Evolutionary conservation across 1,284 basidiomycete genomes (phyloP).

Genomic region (Ganoderma lucidum): DNA sequence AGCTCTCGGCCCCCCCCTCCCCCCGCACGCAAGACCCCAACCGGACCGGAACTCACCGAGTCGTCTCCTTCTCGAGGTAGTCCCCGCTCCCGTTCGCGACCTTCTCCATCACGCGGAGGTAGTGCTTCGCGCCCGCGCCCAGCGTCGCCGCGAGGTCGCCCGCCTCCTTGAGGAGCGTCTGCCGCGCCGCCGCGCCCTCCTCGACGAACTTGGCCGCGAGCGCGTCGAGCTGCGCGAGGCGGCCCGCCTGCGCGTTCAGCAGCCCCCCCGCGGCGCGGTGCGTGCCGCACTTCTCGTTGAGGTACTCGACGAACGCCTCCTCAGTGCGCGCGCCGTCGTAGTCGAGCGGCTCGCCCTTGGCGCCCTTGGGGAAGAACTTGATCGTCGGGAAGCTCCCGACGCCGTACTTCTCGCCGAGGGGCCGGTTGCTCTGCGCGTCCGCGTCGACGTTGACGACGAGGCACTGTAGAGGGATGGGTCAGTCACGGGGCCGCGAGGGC

Average conservation of each 20-base stretch:
- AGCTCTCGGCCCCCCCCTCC: not conserved
- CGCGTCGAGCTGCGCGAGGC: slow-evolving; percentile 79
- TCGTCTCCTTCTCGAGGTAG: slow-evolving; percentile 89
- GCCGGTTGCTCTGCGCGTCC: slow-evolving; percentile 83
- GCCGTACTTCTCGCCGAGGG: slow-evolving; percentile 78
- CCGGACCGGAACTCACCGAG: too few species aligned
- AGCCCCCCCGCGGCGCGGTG: slow-evolving; percentile 84
- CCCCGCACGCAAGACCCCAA: not conserved
- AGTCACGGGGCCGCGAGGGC: not conserved
- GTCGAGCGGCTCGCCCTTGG: slow-evolving; percentile 29
- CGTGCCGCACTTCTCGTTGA: slow-evolving; percentile 92
- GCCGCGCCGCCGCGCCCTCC: slow-evolving; percentile 62
- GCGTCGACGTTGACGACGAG: slow-evolving; percentile 92
- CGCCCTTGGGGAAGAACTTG: slow-evolving; percentile 90
- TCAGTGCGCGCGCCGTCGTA: slow-evolving; percentile 79
- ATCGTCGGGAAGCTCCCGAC: slow-evolving; percentile 88
- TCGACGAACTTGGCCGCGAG: slow-evolving; percentile 84
- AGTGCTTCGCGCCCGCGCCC: slow-evolving; percentile 76
- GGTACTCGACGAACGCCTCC: slow-evolving; percentile 72
- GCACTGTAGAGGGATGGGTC: slow-evolving; percentile 57
- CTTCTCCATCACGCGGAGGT: slow-evolving; percentile 93
- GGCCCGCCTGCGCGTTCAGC: slow-evolving; percentile 86
- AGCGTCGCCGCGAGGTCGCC: slow-evolving; percentile 52
- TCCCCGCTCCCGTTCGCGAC: slow-evolving; percentile 73
- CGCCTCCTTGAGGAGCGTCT: slow-evolving; percentile 73